Evolutionary conservation across 2,329 filamentous ascomycete genomes (phyloP).

Genomic region (Diplodia corticola): DNA sequence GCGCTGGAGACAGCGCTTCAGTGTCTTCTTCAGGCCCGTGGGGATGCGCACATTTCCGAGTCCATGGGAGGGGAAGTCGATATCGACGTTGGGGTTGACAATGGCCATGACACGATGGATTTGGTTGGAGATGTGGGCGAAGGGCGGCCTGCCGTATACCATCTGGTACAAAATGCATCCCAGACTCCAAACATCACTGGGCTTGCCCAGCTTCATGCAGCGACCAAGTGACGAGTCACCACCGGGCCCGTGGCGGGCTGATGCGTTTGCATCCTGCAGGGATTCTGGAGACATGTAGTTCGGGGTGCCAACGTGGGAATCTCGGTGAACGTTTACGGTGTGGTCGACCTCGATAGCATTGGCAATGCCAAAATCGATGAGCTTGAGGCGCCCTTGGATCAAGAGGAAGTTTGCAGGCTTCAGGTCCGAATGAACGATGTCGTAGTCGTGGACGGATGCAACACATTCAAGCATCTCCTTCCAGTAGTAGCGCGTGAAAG

Average conservation of each 20-base stretch:
- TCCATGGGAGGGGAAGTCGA: conserved; percentile 70
- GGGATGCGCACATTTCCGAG: conserved; percentile 63
- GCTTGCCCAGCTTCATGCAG: conserved; percentile 93
- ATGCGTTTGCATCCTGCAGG: conserved; percentile 79
- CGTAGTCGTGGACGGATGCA: conserved; percentile 79
- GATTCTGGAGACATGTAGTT: conserved; percentile 99
- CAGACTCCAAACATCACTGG: conserved; percentile 92
- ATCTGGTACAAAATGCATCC: conserved; percentile 98
- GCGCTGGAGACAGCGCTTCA: conserved; percentile 60
- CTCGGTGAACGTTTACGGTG: conserved; percentile 95
- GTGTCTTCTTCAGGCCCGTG: conserved; percentile 55
- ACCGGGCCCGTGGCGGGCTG: conserved; percentile 44
- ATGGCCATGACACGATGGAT: conserved; percentile 86
- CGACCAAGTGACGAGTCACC: conserved; percentile 56
- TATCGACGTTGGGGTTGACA: conserved; percentile 72
- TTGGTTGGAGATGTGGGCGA: conserved; percentile 85
- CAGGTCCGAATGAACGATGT: conserved; percentile 94
- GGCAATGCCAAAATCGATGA: conserved; percentile 98
- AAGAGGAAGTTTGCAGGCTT: conserved; percentile 98
- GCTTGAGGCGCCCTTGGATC: conserved; percentile 83
- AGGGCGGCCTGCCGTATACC: conserved; percentile 95
- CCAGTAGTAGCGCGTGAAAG: conserved; percentile 97
- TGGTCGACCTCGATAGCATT: conserved; percentile 95
- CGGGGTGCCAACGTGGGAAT: conserved; percentile 91
- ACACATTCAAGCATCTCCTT: conserved; percentile 99